phyloP scores from a whole-genome alignment of 1,139 yeast genomes.

The Lodderomyces metapsilosis region DNA sequence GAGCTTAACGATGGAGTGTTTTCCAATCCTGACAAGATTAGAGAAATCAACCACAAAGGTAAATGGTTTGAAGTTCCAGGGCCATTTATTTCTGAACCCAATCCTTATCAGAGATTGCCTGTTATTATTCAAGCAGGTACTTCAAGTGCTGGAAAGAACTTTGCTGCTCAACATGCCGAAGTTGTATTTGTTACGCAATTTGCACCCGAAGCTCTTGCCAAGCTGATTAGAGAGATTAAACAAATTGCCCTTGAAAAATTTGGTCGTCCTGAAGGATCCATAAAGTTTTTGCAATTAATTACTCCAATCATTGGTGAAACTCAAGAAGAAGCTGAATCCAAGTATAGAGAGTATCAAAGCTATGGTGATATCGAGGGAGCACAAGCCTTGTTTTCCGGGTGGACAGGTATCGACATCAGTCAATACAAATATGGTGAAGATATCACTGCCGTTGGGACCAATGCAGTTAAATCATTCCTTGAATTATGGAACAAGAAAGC shows the following conservation, averaged over 20 bases:
- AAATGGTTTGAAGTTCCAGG: conserved; percentile 44
- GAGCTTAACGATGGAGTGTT: conserved; percentile 32
- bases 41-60: conserved; percentile 42
- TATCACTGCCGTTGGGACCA: conserved; percentile 25
- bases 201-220: conserved; percentile 28
- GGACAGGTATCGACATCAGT: conserved; percentile 37
- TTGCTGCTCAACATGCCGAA: conserved; percentile 49
- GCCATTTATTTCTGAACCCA: conserved; percentile 42
- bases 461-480: conserved; percentile 30
- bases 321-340: conserved; percentile 33
- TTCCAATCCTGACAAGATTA: conserved; percentile 38
- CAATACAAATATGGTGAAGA: conserved; percentile 30
- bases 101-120: conserved; percentile 42
- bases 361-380: conserved; percentile 41
- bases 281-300: conserved; percentile 33
- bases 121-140: conserved; percentile 50
- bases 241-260: conserved; percentile 27
- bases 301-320: conserved; percentile 36
- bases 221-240: conserved; percentile 28
- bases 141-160: conserved; percentile 39
- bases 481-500: conserved; percentile 30
- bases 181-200: conserved; percentile 35
- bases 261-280: conserved; percentile 33
- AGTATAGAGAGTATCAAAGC: conserved; percentile 26
- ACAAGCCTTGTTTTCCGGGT: conserved; percentile 37